These are phyloP conservation scores for Acanthamoeba culbertsoni DNA, from an alignment of 208 protist genomes.

Conservation along the genomic window DNA sequence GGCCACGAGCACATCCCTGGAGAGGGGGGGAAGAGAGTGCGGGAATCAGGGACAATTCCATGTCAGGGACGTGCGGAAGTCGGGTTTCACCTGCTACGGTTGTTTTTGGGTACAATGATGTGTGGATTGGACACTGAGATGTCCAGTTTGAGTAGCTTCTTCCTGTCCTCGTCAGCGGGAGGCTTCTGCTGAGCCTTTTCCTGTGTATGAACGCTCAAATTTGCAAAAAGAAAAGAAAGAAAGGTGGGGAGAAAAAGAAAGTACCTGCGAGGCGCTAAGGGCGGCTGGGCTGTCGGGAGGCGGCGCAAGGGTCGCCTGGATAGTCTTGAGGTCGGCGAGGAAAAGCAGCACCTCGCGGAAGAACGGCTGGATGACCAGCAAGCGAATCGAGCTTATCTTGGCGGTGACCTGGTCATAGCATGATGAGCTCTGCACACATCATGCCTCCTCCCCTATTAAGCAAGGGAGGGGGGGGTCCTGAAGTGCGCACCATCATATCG, in stretches of 20 bases:
- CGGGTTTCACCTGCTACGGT: not conserved
- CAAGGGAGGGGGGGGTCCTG: not conserved
- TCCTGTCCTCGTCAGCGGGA: not conserved
- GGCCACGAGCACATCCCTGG: not conserved
- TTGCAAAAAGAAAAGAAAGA: not conserved
- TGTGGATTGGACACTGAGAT: constrained; percentile 42
- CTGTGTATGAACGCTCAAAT: not conserved
- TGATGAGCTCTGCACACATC: not conserved
- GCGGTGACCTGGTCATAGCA: not conserved
- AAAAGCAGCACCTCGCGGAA: constrained; percentile 50
- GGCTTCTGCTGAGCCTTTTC: not conserved
- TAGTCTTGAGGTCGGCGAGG: not conserved
- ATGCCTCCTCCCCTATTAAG: too few species aligned
- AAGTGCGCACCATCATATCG: not conserved
- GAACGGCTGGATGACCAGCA: constrained; percentile 35
- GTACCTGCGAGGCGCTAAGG: not conserved
- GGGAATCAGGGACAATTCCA: not conserved
- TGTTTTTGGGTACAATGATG: constrained; percentile 21
- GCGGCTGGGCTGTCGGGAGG: not conserved
- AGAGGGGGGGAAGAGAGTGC: not conserved
- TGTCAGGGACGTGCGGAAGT: not conserved
- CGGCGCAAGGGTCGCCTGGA: not conserved
- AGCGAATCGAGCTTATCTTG: constrained; percentile 26
- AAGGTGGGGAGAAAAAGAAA: not conserved
- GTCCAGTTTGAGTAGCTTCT: constrained; percentile 22